phyloP scores from a whole-genome alignment of 2,329 filamentous ascomycete genomes.

The Thelonectria blattea region DNA sequence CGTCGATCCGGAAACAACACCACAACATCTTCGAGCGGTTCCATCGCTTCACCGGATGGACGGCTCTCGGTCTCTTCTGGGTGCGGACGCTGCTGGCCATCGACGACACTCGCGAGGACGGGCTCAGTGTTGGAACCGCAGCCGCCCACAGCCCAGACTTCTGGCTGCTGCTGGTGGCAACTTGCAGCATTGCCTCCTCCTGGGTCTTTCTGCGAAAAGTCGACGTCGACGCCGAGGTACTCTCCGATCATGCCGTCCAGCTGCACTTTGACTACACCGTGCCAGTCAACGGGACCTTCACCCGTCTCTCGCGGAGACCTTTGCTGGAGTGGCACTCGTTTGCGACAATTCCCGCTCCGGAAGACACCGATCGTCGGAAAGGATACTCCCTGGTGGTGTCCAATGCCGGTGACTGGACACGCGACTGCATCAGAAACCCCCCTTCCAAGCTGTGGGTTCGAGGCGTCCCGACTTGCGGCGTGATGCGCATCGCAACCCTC shows the following conservation, averaged over 20 bases:
- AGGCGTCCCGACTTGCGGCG: constrained; percentile 70
- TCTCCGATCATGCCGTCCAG: constrained; percentile 75
- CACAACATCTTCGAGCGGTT: constrained; percentile 75
- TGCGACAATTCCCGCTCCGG: constrained; percentile 70
- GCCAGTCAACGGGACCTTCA: constrained; percentile 54
- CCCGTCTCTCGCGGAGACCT: constrained; percentile 66
- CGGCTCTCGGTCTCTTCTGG: constrained; percentile 69
- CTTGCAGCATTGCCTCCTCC: constrained; percentile 70
- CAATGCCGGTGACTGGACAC: constrained; percentile 78
- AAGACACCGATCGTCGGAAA: constrained; percentile 35
- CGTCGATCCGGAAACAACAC: constrained; percentile 63
- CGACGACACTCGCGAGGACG: constrained; percentile 49
- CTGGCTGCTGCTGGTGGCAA: constrained; percentile 72
- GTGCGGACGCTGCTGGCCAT: constrained; percentile 62
- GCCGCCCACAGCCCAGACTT: constrained; percentile 54
- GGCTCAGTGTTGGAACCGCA: constrained; percentile 43
- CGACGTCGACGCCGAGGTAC: constrained; percentile 66
- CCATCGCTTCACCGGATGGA: constrained; percentile 79
- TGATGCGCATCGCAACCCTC: constrained; percentile 70
- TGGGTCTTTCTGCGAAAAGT: constrained; percentile 76
- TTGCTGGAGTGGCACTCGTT: constrained; percentile 78
- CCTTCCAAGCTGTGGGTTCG: constrained; percentile 71
- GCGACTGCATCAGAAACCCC: constrained; percentile 64
- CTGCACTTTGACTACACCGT: constrained; percentile 71
- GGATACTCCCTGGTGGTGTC: constrained; percentile 75